Base-by-base conservation (phyloP, 1,284 basidiomycete genomes). In the Trametes polyzona region DNA sequence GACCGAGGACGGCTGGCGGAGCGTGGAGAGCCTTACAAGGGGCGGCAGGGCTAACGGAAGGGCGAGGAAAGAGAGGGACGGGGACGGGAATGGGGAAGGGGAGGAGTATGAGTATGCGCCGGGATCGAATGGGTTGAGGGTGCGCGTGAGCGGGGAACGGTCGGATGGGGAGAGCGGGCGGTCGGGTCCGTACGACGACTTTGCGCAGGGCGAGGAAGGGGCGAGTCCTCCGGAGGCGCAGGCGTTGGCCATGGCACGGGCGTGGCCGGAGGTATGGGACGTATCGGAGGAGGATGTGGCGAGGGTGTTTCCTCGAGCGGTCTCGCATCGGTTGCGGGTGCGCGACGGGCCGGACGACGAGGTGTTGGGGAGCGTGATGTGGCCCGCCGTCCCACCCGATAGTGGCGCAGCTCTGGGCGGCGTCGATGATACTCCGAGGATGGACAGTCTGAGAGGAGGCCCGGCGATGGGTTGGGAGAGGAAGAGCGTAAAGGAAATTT, bases 201-300 rank as follows among this genome's bases (percentile, higher is more conserved):
- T 48, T 21, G 36, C 41, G 24, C 14, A 26, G n/a, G 30, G 14
- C 7, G 46, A 23, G 0, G 49, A 32, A 0, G 53, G 35, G 26
- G 14, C 46, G 21, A 49, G 30, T 14, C 54, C 58, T 3, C 53
- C 55, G 19, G 57, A 58, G n/a, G 57, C 47, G 16, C 50, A 49
- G 43, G 52, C 47, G 37, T 40, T 30, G 42, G 50, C 47, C 21
- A 33, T 63, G 29, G 42, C 33, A 26, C 40, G 44, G 23, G 35
- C 48, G 35, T 62, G 57, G 43, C 62, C 56, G 14, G 65, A 68
- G 35, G 71, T 78, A 42, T 70, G 88, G 63, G 86, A 88, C 57
- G 81, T 88, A 3, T 84, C 84, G 8, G 87, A 90, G 67, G 85
- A 85, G 57, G 86, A 91, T 64, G 76, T 90, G 59, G 87, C 85